Percentiles rank a stretch among this genome's conserved stretches.
Conservation (phyloP, 306 rosid species). For the Trichosanthes cucumerina region DNA sequence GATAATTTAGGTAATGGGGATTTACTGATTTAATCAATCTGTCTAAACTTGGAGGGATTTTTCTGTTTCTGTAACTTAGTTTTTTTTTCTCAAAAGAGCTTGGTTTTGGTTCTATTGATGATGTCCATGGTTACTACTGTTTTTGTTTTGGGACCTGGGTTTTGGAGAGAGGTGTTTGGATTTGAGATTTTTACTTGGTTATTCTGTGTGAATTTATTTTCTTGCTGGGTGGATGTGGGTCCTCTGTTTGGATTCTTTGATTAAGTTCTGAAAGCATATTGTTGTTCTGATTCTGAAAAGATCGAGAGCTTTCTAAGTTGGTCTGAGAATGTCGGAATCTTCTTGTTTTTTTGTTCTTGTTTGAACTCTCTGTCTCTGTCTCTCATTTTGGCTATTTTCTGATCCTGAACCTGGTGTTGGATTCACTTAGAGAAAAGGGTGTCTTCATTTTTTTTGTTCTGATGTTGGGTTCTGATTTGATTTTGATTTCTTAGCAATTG, state of each 20-base stretch:
- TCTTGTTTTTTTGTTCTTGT: conserved; percentile 31
- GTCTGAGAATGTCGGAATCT: conserved; percentile 51
- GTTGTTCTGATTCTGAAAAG: conserved; percentile 49
- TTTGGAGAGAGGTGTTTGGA: conserved; percentile 14
- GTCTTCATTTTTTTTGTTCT: not conserved
- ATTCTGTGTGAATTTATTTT: conserved; percentile 17
- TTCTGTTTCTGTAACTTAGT: not conserved
- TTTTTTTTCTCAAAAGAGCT: not conserved
- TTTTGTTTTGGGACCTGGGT: not conserved
- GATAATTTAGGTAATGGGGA: conserved; percentile 63
- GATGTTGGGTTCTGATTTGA: not conserved
- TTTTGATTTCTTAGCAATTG: not conserved
- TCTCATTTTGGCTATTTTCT: not conserved
- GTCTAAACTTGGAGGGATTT: not conserved
- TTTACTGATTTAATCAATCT: not conserved
- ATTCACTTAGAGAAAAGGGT: not conserved
- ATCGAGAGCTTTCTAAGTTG: conserved; percentile 39
- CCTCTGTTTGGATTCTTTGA: conserved; percentile 54
- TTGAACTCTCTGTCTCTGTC: conserved; percentile 14
- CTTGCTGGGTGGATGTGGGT: conserved; percentile 55
- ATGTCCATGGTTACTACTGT: not conserved
- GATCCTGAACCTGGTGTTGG: not conserved
- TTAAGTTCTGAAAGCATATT: conserved; percentile 36
- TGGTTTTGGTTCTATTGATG: not conserved
- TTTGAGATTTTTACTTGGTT: conserved; percentile 11